Percentiles rank a stretch among this genome's conserved stretches.
Conservation (phyloP, 306 rosid species). For the Aeschynomene evenia region DNA sequence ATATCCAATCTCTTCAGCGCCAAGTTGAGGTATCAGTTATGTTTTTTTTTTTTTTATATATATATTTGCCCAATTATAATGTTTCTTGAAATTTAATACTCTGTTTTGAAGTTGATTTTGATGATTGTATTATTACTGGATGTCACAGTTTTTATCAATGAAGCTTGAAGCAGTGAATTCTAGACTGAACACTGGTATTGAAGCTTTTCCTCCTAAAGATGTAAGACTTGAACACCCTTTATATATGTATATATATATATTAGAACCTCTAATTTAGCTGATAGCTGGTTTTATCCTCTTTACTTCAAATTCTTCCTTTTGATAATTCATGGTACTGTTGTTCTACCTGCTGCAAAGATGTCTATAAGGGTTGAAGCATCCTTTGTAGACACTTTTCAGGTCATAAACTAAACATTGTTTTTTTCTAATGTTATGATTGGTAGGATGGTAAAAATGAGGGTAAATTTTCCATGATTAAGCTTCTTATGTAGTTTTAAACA, state of each 20-base stretch:
- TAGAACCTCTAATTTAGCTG: background rate
- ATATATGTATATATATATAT: background rate
- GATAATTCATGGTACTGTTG: background rate
- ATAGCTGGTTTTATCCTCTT: background rate
- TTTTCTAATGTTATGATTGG: no score
- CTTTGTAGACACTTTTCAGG: background rate
- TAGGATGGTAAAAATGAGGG: no score
- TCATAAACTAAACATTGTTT: background rate
- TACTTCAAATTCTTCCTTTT: background rate
- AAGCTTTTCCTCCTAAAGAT: slow-evolving; percentile 76
- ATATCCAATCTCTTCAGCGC: slow-evolving; percentile 85
- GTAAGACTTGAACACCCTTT: slow-evolving; percentile 38
- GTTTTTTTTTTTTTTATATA: background rate
- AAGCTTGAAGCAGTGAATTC: slow-evolving; percentile 90
- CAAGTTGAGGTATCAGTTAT: slow-evolving; percentile 75
- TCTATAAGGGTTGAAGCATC: background rate
- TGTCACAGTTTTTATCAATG: slow-evolving; percentile 88
- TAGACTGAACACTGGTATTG: slow-evolving; percentile 62
- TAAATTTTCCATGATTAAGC: no score
- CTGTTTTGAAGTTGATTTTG: background rate
- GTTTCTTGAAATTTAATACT: background rate
- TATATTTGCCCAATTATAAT: background rate
- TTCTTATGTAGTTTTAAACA: no score
- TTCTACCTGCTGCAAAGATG: background rate
- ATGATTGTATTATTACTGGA: slow-evolving; percentile 27